These are phyloP conservation scores for Ogataea minuta DNA, from an alignment of 805 yeast genomes.

Conservation along the genomic window DNA sequence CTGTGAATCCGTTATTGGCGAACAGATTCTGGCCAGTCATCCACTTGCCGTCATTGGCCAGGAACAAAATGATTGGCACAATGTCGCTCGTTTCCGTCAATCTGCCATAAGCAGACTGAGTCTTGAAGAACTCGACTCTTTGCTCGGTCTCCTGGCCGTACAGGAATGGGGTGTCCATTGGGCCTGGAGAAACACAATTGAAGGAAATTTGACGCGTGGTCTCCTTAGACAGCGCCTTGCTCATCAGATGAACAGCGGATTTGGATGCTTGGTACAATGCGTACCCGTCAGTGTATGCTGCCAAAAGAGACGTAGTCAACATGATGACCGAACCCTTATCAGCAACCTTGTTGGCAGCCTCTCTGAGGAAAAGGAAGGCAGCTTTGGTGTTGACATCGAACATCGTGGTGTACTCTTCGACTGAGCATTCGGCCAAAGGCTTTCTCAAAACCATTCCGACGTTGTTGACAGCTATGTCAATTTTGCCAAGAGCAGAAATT, in stretches of 20 bases:
- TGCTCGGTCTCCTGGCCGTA: conserved; percentile 63
- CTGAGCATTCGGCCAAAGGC: conserved; percentile 49
- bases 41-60: conserved; percentile 67
- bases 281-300: conserved; percentile 59
- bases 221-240: conserved; percentile 56
- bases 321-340: conserved; percentile 55
- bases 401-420: conserved; percentile 55
- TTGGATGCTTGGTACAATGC: conserved; percentile 56
- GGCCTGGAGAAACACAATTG: conserved; percentile 62
- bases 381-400: conserved; percentile 52
- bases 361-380: conserved; percentile 60
- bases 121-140: conserved; percentile 54
- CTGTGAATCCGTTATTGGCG: conserved; percentile 66
- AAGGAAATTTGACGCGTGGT: conserved; percentile 47
- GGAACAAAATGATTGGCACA: conserved; percentile 59
- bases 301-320: conserved; percentile 61
- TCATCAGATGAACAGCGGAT: conserved; percentile 52
- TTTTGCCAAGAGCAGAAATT: conserved; percentile 42
- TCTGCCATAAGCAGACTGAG: conserved; percentile 45
- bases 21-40: conserved; percentile 68
- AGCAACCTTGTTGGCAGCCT: conserved; percentile 50
- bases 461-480: conserved; percentile 64
- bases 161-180: conserved; percentile 66
- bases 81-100: conserved; percentile 59
- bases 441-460: conserved; percentile 69